Evolutionary conservation across 148 eudicot genomes (phyloP).

Genomic region (Bassia scoparia): DNA sequence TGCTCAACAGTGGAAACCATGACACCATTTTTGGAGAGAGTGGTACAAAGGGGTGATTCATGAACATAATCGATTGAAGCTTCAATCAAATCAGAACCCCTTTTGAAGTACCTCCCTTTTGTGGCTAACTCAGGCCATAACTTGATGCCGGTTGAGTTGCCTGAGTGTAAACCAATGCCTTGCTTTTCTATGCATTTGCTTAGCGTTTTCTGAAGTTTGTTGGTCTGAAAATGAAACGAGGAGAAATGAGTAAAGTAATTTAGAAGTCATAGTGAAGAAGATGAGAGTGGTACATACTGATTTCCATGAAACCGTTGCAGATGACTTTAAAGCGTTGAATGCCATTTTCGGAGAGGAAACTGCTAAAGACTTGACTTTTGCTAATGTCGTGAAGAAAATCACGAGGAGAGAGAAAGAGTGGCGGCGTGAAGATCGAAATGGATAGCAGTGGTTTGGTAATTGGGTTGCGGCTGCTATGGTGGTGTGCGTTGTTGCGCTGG

Average conservation of each 20-base stretch:
- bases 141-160: slow-evolving; percentile 40
- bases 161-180: slow-evolving; percentile 72
- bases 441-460: too few relatives aligned
- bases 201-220: slow-evolving; percentile 69
- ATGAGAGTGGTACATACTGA: slow-evolving; percentile 40
- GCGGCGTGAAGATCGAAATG: too few relatives aligned
- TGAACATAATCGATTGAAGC: slow-evolving; percentile 50
- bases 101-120: slow-evolving; percentile 58
- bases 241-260: background rate
- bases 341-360: slow-evolving; percentile 25
- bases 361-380: too few relatives aligned
- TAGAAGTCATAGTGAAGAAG: background rate
- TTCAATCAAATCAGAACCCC: slow-evolving; percentile 37
- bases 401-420: too few relatives aligned
- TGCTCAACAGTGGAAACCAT: slow-evolving; percentile 76
- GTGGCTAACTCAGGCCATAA: slow-evolving; percentile 66
- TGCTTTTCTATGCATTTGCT: slow-evolving; percentile 45
- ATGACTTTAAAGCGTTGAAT: slow-evolving; percentile 37
- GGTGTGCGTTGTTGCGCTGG: too few relatives aligned
- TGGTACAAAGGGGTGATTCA: slow-evolving; percentile 71
- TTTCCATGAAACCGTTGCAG: slow-evolving; percentile 62
- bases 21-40: slow-evolving; percentile 48
- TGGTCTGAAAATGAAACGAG: slow-evolving; percentile 40
- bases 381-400: too few relatives aligned
- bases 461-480: too few relatives aligned